These are phyloP conservation scores for Dentipellis fragilis DNA, from an alignment of 768 basidiomycete genomes.

Conservation along the genomic window DNA sequence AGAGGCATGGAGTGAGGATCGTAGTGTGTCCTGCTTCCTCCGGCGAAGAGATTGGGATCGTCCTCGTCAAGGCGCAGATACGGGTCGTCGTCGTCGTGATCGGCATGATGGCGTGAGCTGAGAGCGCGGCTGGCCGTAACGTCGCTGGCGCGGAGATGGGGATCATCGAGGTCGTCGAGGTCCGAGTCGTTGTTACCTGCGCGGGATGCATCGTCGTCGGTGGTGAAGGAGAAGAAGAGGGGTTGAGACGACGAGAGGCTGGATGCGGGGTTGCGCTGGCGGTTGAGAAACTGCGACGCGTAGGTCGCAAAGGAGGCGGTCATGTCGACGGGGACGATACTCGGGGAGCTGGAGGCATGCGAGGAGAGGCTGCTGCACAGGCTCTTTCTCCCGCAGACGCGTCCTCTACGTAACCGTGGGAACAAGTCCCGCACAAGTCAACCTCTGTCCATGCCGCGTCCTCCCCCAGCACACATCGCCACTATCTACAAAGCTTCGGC, in stretches of 20 bases:
- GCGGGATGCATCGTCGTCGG: constrained; percentile 52
- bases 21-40: constrained; percentile 18
- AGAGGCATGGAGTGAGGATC: constrained; percentile 28
- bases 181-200: constrained; percentile 38
- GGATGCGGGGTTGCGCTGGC: constrained; percentile 36
- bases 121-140: constrained; percentile 15
- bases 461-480: no score
- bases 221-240: constrained; percentile 83
- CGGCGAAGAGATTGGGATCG: constrained; percentile 24
- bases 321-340: constrained; percentile 19
- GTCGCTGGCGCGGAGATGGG: constrained; percentile 46
- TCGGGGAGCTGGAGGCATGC: background rate
- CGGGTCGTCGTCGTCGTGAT: constrained; percentile 53
- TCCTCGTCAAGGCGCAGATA: constrained; percentile 71
- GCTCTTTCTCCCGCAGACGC: background rate
- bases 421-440: background rate
- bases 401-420: background rate
- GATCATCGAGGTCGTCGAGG: constrained; percentile 69
- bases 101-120: constrained; percentile 22
- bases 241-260: constrained; percentile 60
- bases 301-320: constrained; percentile 72
- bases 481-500: no score
- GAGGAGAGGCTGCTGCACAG: background rate
- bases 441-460: no score
- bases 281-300: constrained; percentile 72